Conservation (phyloP, 2,329 filamentous ascomycete species). For the Colletotrichum melonis region DNA sequence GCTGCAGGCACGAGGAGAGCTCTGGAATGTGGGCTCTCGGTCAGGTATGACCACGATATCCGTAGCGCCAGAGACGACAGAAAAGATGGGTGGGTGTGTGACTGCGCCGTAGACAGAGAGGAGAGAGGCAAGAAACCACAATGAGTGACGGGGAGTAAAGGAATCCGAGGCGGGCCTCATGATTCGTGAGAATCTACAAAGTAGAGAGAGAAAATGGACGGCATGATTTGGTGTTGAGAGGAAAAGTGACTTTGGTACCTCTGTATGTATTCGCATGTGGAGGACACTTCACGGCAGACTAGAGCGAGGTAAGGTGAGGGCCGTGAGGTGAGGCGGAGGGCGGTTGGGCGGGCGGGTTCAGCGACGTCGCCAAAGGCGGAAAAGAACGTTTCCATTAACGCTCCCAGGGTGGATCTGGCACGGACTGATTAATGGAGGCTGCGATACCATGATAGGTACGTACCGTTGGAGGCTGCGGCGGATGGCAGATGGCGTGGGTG, state of each 20-base stretch:
- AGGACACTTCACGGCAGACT: neutral
- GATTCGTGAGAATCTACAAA: neutral
- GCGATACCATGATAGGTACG: neutral
- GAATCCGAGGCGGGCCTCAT: neutral
- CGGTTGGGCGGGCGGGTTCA: neutral
- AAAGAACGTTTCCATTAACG: conserved; percentile 36
- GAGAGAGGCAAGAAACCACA: neutral
- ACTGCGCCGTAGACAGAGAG: neutral
- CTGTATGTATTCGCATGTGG: neutral
- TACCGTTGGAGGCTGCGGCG: conserved; percentile 4
- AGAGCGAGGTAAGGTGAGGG: neutral
- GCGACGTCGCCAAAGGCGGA: conserved; percentile 29
- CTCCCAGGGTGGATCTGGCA: conserved; percentile 10
- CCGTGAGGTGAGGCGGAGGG: neutral
- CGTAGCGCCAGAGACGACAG: neutral
- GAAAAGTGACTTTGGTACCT: neutral
- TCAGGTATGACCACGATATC: conserved; percentile 8
- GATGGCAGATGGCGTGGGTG: neutral
- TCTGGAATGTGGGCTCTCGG: conserved; percentile 25
- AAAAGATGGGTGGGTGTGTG: neutral
- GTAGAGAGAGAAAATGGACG: neutral
- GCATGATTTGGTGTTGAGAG: neutral
- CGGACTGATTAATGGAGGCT: neutral
- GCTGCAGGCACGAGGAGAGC: conserved; percentile 27
- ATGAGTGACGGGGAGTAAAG: neutral